Conservation (phyloP, 2,329 filamentous ascomycete genomes). For the Arthroderma sp. region DNA sequence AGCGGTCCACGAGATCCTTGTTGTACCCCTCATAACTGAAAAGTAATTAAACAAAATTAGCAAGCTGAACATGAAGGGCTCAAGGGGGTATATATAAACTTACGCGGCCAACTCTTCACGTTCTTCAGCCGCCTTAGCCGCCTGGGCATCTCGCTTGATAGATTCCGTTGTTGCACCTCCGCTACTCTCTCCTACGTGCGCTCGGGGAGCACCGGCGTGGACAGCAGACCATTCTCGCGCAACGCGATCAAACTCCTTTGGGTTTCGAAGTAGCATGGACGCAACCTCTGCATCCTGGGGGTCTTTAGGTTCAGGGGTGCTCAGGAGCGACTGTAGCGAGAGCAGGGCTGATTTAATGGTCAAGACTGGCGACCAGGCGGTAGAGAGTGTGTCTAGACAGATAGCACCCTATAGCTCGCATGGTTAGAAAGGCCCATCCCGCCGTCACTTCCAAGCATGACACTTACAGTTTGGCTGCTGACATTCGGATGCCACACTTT, state of each 20-base stretch:
- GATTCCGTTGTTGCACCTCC: slow-evolving; percentile 40
- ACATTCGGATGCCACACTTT: slow-evolving; percentile 97
- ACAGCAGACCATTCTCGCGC: slow-evolving; percentile 84
- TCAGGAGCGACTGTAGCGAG: slow-evolving; percentile 83
- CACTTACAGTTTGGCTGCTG: slow-evolving; percentile 74
- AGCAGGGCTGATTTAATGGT: slow-evolving; percentile 93
- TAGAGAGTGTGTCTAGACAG: slow-evolving; percentile 81
- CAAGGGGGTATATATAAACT: slow-evolving; percentile 13
- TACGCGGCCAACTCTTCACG: slow-evolving; percentile 43
- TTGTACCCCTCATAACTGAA: slow-evolving; percentile 76
- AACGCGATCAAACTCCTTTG: slow-evolving; percentile 63
- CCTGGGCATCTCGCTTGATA: slow-evolving; percentile 40
- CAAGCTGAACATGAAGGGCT: not conserved
- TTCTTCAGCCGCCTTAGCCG: slow-evolving; percentile 43
- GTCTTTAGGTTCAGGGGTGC: slow-evolving; percentile 87
- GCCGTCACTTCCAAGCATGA: slow-evolving; percentile 3
- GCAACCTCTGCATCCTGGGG: slow-evolving; percentile 95
- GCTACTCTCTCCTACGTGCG: slow-evolving; percentile 40
- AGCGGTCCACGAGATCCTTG: slow-evolving; percentile 66
- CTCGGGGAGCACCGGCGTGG: slow-evolving; percentile 61
- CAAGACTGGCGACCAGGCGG: slow-evolving; percentile 87
- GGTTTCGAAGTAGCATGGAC: slow-evolving; percentile 69
- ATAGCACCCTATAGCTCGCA: slow-evolving; percentile 61
- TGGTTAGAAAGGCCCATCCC: not conserved
- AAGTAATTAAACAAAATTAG: slow-evolving; percentile 17